A percentile compares a stretch with the other conserved stretches of the same genome.
These are phyloP conservation scores for Naganishia friedmannii DNA, from an alignment of 768 basidiomycete species.

Conservation along the genomic window DNA sequence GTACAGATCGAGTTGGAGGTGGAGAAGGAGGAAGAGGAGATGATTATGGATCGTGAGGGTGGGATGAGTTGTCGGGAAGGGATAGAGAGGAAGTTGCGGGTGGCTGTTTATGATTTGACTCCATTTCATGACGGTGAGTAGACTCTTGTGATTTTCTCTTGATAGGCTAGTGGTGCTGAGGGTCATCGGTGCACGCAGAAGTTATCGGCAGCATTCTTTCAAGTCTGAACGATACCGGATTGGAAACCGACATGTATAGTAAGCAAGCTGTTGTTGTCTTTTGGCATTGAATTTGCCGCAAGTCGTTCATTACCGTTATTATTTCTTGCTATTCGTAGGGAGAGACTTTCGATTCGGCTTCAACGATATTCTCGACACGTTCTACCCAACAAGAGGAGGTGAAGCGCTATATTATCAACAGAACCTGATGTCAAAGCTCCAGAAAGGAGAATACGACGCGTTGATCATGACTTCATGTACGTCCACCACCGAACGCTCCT, in stretches of 20 bases:
- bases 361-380: constrained; percentile 11
- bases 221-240: constrained; percentile 12
- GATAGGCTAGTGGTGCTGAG: not conserved
- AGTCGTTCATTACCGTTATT: too few relatives aligned
- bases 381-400: constrained; percentile 2
- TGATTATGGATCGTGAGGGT: not conserved
- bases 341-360: constrained; percentile 10
- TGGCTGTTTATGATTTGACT: constrained; percentile 12
- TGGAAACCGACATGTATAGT: not conserved
- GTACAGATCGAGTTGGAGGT: not conserved
- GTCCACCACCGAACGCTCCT: not conserved
- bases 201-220: constrained; percentile 11
- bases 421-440: not conserved
- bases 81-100: not conserved
- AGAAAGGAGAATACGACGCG: constrained; percentile 13
- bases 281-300: too few relatives aligned
- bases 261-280: not conserved
- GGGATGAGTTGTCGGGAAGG: constrained; percentile 9
- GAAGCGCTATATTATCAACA: not conserved
- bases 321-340: not conserved
- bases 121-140: constrained; percentile 22
- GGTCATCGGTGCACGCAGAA: not conserved
- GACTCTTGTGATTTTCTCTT: not conserved
- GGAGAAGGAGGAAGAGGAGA: not conserved
- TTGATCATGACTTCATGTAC: constrained; percentile 22